Base-by-base conservation (phyloP, 805 yeast species). In the Candida easanensis region DNA sequence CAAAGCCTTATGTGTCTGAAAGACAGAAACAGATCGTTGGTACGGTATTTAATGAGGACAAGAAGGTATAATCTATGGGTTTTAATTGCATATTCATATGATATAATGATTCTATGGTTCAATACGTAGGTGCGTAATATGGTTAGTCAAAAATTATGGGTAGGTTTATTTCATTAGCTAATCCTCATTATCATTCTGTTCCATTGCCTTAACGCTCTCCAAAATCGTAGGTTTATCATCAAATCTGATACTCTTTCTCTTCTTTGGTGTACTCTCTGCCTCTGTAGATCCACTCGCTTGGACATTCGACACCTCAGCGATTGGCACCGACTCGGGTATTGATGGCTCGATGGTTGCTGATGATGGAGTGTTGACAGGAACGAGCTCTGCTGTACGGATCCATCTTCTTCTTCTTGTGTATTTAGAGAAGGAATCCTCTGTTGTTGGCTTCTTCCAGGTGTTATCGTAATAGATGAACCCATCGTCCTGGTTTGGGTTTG, bases 331-430 rank as follows among this genome's bases (percentile, higher is more conserved):
- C 18, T 50, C 50, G 7, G 30, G 41, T 41, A 37, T 25, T 18
- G 30, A 25, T 33, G 23, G 15, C 16, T 22, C 4, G 42, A 19
- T 17, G 50, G 44, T 1, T 49, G 48, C 13, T 5, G 51, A 36
- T 15, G 45, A 34, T 38, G 56, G 40, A 2, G 51, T 36, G 19
- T 50, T 39, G 13, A 64, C 54, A 4, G 75, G 65, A 7, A 85
- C 82, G 52, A 89, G 71, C 62, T 88, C 95, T 0, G 99, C 99
- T 1, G 95, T 88, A 51, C 99, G 77, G 14, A 91, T 78, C 99
- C 99, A 91, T 60, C 97, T 76, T 69, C 99, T 79, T 60, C 97
- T 77, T 63, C 99, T 78, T 5, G 98, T 91, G 60, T 89, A 91
- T 62, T 88, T 89, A 19, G 93, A 80, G 64, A 81, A 90, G 3